These are phyloP conservation scores for Jasminum sambac DNA, from an alignment of 257 asterid species.

Conservation along the genomic window DNA sequence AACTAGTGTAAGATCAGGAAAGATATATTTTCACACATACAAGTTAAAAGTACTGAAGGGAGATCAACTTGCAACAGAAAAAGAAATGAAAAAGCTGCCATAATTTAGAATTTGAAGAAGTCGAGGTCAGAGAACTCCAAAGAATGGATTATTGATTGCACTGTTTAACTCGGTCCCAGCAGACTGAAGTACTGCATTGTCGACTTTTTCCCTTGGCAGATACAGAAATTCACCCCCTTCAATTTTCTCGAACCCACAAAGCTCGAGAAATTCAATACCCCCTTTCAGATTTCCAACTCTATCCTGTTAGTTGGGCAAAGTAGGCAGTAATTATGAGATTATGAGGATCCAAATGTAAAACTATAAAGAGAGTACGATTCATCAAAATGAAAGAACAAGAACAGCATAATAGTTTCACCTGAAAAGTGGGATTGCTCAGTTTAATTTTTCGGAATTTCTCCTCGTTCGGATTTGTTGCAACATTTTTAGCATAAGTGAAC, in stretches of 20 bases:
- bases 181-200: conserved; percentile 74
- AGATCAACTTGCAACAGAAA: not conserved
- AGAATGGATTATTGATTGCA: conserved; percentile 89
- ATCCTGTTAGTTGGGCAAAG: conserved; percentile 55
- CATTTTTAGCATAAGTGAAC: conserved; percentile 82
- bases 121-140: conserved; percentile 69
- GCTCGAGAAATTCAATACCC: conserved; percentile 84
- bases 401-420: conserved; percentile 44
- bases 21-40: not conserved
- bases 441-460: conserved; percentile 94
- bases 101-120: not conserved
- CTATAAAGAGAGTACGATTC: not conserved
- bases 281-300: conserved; percentile 90
- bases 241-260: conserved; percentile 86
- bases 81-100: not conserved
- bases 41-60: not conserved
- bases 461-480: conserved; percentile 83
- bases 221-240: conserved; percentile 85
- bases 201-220: conserved; percentile 81
- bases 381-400: not conserved
- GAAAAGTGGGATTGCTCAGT: conserved; percentile 77
- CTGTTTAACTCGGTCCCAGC: conserved; percentile 88
- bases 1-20: not conserved
- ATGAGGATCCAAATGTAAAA: not conserved
- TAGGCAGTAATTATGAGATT: conserved; percentile 7